Conservation (phyloP, 2,329 filamentous ascomycete species). For the Ophiostoma quercus region DNA sequence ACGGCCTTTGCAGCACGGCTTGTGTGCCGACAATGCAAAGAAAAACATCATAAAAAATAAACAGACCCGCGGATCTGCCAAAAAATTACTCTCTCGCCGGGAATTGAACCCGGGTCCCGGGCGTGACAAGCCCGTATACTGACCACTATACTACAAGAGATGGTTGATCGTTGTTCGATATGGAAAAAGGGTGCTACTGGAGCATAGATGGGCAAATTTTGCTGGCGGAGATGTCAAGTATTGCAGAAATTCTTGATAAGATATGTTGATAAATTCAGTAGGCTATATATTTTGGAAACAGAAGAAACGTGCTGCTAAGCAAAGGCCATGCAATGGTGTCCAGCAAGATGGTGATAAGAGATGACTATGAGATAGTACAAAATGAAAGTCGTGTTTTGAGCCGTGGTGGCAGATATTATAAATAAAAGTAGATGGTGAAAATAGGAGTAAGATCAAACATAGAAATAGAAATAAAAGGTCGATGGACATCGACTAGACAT, state of each 20-base stretch:
- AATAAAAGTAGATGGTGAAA: too few species aligned
- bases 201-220: neutral
- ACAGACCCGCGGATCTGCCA: neutral
- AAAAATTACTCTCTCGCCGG: slow-evolving; percentile 1
- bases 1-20: too few species aligned
- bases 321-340: neutral
- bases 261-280: neutral
- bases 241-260: neutral
- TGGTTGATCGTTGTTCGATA: neutral
- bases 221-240: neutral
- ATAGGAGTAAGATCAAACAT: too few species aligned
- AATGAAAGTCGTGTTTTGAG: neutral
- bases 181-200: neutral
- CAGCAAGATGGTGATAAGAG: neutral
- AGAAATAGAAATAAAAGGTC: too few species aligned
- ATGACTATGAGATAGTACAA: neutral
- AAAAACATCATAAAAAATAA: too few species aligned
- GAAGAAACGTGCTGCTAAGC: neutral
- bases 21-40: too few species aligned
- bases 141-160: slow-evolving; percentile 13
- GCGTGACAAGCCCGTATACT: slow-evolving; percentile 13
- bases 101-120: slow-evolving; percentile 12
- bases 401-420: neutral
- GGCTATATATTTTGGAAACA: neutral
- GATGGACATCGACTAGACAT: too few species aligned